These are phyloP conservation scores for Cicer bijugum DNA, from an alignment of 306 rosid genomes.

Conservation along the genomic window DNA sequence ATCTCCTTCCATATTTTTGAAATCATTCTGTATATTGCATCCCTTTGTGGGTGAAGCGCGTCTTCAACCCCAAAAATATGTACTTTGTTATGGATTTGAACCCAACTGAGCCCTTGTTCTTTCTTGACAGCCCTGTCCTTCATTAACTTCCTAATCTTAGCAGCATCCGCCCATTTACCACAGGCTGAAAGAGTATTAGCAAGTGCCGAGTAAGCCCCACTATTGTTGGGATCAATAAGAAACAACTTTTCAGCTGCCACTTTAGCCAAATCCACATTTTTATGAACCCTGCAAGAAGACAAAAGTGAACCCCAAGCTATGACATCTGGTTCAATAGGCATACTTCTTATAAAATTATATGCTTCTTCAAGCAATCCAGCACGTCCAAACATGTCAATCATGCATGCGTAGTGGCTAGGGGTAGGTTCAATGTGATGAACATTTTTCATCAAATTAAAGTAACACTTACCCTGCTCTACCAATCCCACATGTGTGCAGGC, in stretches of 20 bases:
- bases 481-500: conserved; percentile 85
- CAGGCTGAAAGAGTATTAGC: conserved; percentile 84
- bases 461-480: conserved; percentile 71
- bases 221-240: conserved; percentile 76
- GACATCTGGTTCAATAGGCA: conserved; percentile 82
- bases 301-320: conserved; percentile 87
- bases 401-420: conserved; percentile 78
- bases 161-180: conserved; percentile 86
- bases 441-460: conserved; percentile 71
- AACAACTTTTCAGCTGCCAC: conserved; percentile 84
- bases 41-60: conserved; percentile 70
- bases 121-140: conserved; percentile 84
- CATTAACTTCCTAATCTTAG: conserved; percentile 80
- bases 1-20: conserved; percentile 81
- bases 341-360: conserved; percentile 56
- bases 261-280: conserved; percentile 72
- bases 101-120: conserved; percentile 86
- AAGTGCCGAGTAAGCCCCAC: conserved; percentile 83
- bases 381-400: conserved; percentile 80
- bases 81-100: conserved; percentile 69
- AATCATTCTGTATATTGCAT: conserved; percentile 66
- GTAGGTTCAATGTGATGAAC: conserved; percentile 78
- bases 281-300: conserved; percentile 76
- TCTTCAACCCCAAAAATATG: conserved; percentile 86
- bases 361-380: conserved; percentile 92